Conservation (phyloP, 2,329 filamentous ascomycete species). For the Calonectria multiphialidica region DNA sequence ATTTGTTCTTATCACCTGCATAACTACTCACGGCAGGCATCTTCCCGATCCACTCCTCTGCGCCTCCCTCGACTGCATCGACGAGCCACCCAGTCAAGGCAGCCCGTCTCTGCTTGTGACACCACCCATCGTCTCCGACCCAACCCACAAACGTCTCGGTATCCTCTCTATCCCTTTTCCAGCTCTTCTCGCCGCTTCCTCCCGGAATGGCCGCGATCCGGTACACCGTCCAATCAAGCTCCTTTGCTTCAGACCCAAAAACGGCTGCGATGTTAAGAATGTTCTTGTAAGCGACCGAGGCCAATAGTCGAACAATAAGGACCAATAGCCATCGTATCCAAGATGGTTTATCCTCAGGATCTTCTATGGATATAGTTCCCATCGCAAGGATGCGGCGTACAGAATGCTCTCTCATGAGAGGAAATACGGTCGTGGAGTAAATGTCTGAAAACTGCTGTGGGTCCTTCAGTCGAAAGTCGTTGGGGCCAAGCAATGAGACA, state of each 20-base stretch:
- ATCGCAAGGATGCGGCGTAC: not conserved
- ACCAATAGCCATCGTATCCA: constrained; percentile 5
- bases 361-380: constrained; percentile 3
- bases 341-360: not conserved
- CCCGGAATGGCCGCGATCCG: not conserved
- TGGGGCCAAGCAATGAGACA: constrained; percentile 4
- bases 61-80: constrained; percentile 8
- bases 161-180: constrained; percentile 1
- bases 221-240: constrained; percentile 12
- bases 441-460: not conserved
- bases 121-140: constrained; percentile 11
- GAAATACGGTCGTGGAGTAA: not conserved
- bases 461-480: not conserved
- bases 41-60: constrained; percentile 10
- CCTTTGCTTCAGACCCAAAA: constrained; percentile 4
- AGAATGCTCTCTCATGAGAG: not conserved
- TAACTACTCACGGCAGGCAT: constrained; percentile 9
- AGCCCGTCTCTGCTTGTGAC: constrained; percentile 3
- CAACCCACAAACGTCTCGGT: not conserved
- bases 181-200: not conserved
- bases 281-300: not conserved
- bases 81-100: constrained; percentile 15
- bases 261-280: constrained; percentile 1
- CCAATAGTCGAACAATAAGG: not conserved
- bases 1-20: constrained; percentile 2